Evolutionary conservation across 257 asterid species (phyloP), one percentile per base, ranked within the genome.

Genomic region (Anisodus acutangulus): DNA sequence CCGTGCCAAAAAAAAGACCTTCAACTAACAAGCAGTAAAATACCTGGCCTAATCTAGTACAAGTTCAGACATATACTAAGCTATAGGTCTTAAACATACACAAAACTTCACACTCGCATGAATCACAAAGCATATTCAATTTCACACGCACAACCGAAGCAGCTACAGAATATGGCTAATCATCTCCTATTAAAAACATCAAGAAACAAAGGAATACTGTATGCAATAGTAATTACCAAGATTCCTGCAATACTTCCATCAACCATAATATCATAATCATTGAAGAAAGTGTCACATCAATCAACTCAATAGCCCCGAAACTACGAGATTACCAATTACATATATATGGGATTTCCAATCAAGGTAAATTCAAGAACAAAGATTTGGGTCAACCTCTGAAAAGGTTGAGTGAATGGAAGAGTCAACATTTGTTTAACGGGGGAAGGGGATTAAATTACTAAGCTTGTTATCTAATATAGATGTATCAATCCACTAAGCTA

Each of bases 141-240:
- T 19, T n/a, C 39, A 64, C 41, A 45, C 8, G 35, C 35, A 71
- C 79, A 17, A 9, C 79, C 35, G 58, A 71, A 45, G 80, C 35
- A 74, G n/a, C 19, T 11, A 74, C 60, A 47, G 60, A 74, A 74
- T 47, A 49, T 74, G 62, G 43, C 13, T 74, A 74, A 49, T 26
- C 22, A 19, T 22, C 43, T 74, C 62, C n/a, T 49, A 19, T 12
- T 74, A 22, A 49, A 1, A 72, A 72, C 39, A 49, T 31, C 13
- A 67, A 35, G 74, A 12, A 67, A 12, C 81, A 12, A 10, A 66
- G 9, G 1, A 66, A 11, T 66, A 31, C 47, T 66, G 9, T 35
- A 31, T 10, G 19, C 0, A 45, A 66, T 12, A 11, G 6, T 6
- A 72, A 74, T 5, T 49, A 49, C 43, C 4, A 74, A 12, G 12